Evolutionary conservation across 495 filamentous ascomycete genomes (phyloP), one percentile per base, ranked within the genome.

Genomic region (Neohortaea acidophila): DNA sequence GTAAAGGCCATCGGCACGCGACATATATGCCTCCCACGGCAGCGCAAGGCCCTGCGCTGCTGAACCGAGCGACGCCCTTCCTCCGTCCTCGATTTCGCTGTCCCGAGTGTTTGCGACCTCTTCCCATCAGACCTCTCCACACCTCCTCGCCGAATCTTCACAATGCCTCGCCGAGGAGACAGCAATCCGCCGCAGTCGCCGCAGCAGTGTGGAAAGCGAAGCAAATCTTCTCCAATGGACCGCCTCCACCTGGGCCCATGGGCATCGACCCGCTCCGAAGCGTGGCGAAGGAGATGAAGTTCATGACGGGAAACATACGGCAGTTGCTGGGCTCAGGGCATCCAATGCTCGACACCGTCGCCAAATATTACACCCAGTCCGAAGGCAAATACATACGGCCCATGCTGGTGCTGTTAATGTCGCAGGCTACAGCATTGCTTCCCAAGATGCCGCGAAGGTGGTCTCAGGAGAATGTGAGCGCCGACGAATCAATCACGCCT

Each of bases 381-480:
- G 85, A 94, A 59, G 89, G 89, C 36, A 97, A 97, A 59, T 91
- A 94, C 57, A 79, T 96, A 47, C 80, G 89, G 45, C 89, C 89
- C 2, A 70, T 94, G 55, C 74, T 97, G 35, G 82, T 97, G 20
- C 69, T 97, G 33, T 74, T 97, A 39, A 94, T 97, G 89, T 86
- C 86, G 26, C 74, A 84, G 51, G 89, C 89, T 0, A 94, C 85
- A 2, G 75, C 82, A 13, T 61, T 79, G 47, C 74, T 79, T 39
- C 80, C 87, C 24, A 86, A 81, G 57, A 60, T 59, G 24, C 39
- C 60, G 43, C 60, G 52, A 55, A 32, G 43, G 33, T 35, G 36
- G 38, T 34, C 40, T 23, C 22, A 54, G 42, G 21, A 22, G 19
- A 12, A n/a, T 17, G 33, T 41, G 25, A 40, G 42, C 1, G 81